A percentile compares a stretch with the other conserved stretches of the same genome.
Conservation (phyloP, 148 eudicot species). For the Cornus suecica region DNA sequence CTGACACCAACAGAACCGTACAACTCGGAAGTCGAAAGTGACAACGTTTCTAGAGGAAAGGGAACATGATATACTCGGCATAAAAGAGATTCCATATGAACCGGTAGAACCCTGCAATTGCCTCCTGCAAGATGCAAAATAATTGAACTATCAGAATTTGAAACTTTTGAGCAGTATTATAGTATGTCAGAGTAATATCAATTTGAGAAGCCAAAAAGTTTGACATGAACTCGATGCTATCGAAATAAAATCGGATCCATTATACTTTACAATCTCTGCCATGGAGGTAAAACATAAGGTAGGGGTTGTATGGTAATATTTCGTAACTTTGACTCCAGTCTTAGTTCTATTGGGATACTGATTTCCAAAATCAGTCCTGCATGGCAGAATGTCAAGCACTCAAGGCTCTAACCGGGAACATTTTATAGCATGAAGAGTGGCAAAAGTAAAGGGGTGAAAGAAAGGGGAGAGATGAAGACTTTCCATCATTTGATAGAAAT, state of each 20-base stretch:
- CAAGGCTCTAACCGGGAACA: no score
- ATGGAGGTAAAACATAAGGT: no score
- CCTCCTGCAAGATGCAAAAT: constrained; percentile 65
- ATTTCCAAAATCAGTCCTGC: no score
- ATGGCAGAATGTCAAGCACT: no score
- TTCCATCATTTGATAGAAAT: no score
- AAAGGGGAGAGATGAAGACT: no score
- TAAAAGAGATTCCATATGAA: constrained; percentile 95
- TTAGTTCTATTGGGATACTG: no score
- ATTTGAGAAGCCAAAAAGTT: background rate
- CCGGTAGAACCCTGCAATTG: constrained; percentile 78
- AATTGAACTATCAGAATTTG: background rate
- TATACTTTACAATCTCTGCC: background rate
- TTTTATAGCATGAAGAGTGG: no score
- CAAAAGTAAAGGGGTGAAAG: no score
- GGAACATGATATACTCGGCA: constrained; percentile 81
- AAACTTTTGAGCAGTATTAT: background rate
- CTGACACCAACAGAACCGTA: background rate
- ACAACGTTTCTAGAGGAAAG: constrained; percentile 42
- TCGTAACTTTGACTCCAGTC: no score
- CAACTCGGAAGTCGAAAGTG: background rate
- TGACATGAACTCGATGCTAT: background rate
- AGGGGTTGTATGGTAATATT: no score
- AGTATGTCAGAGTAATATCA: background rate
- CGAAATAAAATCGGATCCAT: background rate